Evolutionary conservation across 441 rosid species (phyloP).

Genomic region (Mallotus repandus): DNA sequence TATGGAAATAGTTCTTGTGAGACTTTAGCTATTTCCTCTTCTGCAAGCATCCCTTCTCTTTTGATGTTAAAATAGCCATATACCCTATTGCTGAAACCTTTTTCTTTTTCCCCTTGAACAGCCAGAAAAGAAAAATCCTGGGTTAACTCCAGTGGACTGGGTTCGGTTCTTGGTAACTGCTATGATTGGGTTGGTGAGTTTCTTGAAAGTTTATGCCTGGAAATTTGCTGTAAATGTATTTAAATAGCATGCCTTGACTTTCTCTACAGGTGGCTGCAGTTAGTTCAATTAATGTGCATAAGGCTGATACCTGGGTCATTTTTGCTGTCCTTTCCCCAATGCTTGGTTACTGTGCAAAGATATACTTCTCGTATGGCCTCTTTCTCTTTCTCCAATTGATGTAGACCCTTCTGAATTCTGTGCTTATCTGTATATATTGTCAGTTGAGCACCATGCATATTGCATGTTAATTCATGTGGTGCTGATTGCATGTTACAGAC

Average conservation of each 20-base stretch:
- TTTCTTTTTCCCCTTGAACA: slow-evolving; percentile 27
- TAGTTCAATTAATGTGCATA: slow-evolving; percentile 70
- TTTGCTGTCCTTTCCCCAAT: slow-evolving; percentile 80
- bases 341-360: slow-evolving; percentile 89
- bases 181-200: slow-evolving; percentile 83
- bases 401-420: not conserved
- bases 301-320: slow-evolving; percentile 76
- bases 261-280: slow-evolving; percentile 67
- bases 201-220: slow-evolving; percentile 7
- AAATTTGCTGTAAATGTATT: slow-evolving; percentile 10
- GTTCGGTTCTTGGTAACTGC: slow-evolving; percentile 79
- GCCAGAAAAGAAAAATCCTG: slow-evolving; percentile 98
- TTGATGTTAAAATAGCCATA: not conserved
- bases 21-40: slow-evolving; percentile 25
- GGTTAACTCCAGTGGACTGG: slow-evolving; percentile 96
- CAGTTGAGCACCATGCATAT: not conserved
- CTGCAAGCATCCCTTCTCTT: not conserved
- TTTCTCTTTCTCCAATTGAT: slow-evolving; percentile 4
- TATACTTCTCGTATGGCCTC: slow-evolving; percentile 83
- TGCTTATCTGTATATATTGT: not conserved
- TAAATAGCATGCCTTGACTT: slow-evolving; percentile 10
- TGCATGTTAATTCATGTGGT: not conserved
- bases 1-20: slow-evolving; percentile 94
- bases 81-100: slow-evolving; percentile 17
- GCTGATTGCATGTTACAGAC: no score